These are phyloP conservation scores for Epithele typhae DNA, from an alignment of 768 basidiomycete species.

Conservation along the genomic window DNA sequence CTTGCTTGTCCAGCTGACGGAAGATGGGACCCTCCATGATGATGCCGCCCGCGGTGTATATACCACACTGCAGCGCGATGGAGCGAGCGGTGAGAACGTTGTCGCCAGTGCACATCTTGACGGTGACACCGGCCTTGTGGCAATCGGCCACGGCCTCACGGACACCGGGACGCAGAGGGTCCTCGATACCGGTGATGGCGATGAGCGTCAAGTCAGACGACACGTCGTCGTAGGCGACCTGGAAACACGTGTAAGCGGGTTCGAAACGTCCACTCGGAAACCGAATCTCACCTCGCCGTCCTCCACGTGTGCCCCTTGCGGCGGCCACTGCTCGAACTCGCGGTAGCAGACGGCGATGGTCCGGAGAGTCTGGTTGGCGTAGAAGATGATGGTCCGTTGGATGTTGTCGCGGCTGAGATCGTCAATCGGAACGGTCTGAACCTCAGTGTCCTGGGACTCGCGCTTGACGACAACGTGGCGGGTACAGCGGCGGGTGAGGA, in stretches of 20 bases:
- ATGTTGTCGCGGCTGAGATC: conserved; percentile 76
- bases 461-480: conserved; percentile 65
- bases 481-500: conserved; percentile 74
- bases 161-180: conserved; percentile 90
- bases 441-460: conserved; percentile 25
- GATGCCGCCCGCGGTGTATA: conserved; percentile 88
- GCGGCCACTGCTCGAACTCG: conserved; percentile 87
- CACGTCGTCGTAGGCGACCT: conserved; percentile 70
- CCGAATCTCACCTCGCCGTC: conserved; percentile 55
- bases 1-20: conserved; percentile 63
- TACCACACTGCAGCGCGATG: conserved; percentile 94
- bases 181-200: conserved; percentile 92
- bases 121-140: conserved; percentile 80
- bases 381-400: conserved; percentile 91
- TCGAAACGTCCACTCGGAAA: neutral
- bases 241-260: neutral
- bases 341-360: conserved; percentile 94
- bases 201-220: conserved; percentile 77
- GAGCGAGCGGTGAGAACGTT: conserved; percentile 95
- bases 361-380: conserved; percentile 92
- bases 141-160: conserved; percentile 85
- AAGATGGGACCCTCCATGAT: conserved; percentile 99
- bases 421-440: conserved; percentile 63
- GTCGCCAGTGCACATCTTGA: conserved; percentile 99
- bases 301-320: conserved; percentile 36